A percentile compares a stretch with the other conserved stretches of the same genome.
phyloP scores from a whole-genome alignment of 2,329 filamentous ascomycete genomes.

The Orbilia quercus region DNA sequence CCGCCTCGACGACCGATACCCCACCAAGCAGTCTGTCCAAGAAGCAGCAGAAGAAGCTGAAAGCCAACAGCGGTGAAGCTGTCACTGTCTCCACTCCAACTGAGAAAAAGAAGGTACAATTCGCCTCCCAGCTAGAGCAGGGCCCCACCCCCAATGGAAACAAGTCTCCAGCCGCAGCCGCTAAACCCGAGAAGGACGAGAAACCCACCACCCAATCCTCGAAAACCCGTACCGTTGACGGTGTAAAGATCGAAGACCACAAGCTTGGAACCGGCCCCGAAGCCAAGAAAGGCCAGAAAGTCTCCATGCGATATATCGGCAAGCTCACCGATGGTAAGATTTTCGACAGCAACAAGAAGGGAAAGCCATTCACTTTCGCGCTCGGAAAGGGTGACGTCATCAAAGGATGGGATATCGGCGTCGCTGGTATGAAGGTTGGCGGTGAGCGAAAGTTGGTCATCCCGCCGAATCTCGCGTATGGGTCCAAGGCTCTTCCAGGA shows the following conservation, averaged over 20 bases:
- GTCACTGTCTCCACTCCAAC: conserved; percentile 72
- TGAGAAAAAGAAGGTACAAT: conserved; percentile 92
- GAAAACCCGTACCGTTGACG: conserved; percentile 71
- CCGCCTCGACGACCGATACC: conserved; percentile 60
- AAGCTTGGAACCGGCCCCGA: conserved; percentile 85
- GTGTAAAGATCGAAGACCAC: conserved; percentile 94
- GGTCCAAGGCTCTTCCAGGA: conserved; percentile 81
- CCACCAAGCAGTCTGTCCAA: conserved; percentile 79
- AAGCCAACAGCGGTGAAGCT: conserved; percentile 97
- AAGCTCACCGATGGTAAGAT: conserved; percentile 95
- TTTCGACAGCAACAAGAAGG: conserved; percentile 99
- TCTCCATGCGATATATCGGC: conserved; percentile 97
- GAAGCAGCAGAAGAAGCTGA: conserved; percentile 97
- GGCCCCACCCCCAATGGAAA: conserved; percentile 81
- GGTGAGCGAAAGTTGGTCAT: conserved; percentile 93
- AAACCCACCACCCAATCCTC: conserved; percentile 63
- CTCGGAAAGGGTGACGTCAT: conserved; percentile 95
- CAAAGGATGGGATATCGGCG: conserved; percentile 97
- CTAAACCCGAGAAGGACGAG: conserved; percentile 63
- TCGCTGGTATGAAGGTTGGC: conserved; percentile 90
- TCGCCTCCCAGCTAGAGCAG: conserved; percentile 98
- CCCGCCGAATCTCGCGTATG: conserved; percentile 87
- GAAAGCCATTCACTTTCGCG: conserved; percentile 96
- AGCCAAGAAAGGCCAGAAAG: conserved; percentile 88
- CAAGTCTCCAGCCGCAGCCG: conserved; percentile 59